Base-by-base conservation (phyloP, 2,329 filamentous ascomycete genomes). In the Rosellinia necatrix region DNA sequence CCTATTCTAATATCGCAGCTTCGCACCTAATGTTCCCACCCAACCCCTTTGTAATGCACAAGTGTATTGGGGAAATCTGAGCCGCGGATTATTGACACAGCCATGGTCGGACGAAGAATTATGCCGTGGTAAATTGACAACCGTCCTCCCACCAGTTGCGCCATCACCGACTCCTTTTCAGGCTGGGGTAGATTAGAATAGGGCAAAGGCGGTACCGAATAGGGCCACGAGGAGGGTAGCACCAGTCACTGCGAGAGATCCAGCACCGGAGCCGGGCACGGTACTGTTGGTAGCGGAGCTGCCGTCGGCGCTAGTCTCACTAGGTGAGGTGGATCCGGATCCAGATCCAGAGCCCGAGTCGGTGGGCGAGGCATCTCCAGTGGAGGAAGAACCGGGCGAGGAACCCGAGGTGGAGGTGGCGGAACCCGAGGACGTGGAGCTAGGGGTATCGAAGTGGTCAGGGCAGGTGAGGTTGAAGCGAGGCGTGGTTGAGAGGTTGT, bases 391-490 rank as follows among this genome's bases (percentile, higher is more conserved):
- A 6, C 42, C n/a, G n/a, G n/a, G n/a, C n/a, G n/a, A n/a, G n/a
- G n/a, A n/a, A n/a, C n/a, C n/a, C n/a, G n/a, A n/a, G 29, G 48
- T 57, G 42, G 53, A 3, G 9, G 43, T 47, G 27, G 41, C 32
- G 22, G 48, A 35, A 30, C 40, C 44, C 1, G 49, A 32, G 21
- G 38, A 27, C 24, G 54, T 52, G 12, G 62, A 57, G 48, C 46
- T 56, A 4, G 47, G 27, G 8, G 56, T 49, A 35, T 58, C 53
- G 44, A 58, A 49, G 38, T 47, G 22, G 19, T 50, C 44, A 38
- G 55, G 49, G 60, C 62, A 64, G 22, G 60, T 58, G 17, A 64
- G 55, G 60, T 64, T 58, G 60, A 64, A 64, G 35, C 53, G 54
- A 35, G 62, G 57, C 17, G 52, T 59, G 13, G 60, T 62, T 13